Conservation (phyloP, 2,329 filamentous ascomycete species). For the Hypoxylon sp. region DNA sequence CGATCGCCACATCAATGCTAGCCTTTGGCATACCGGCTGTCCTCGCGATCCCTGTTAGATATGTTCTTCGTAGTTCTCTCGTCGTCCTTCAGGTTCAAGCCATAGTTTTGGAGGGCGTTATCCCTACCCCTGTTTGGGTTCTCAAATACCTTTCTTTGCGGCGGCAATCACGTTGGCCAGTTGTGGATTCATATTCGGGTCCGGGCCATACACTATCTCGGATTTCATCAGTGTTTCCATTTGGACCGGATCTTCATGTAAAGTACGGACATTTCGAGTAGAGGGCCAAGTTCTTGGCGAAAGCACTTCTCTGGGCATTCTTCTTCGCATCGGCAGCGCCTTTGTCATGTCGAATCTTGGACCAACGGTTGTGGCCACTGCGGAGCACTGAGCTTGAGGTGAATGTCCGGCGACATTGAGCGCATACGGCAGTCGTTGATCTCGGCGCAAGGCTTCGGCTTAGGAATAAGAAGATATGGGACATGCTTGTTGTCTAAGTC, state of each 20-base stretch:
- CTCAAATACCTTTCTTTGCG: conserved; percentile 79
- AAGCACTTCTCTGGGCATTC: conserved; percentile 75
- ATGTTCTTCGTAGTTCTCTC: conserved; percentile 25
- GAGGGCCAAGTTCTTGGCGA: conserved; percentile 80
- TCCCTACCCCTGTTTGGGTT: conserved; percentile 24
- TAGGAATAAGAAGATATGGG: conserved; percentile 36
- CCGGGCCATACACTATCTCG: conserved; percentile 77
- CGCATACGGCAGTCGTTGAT: conserved; percentile 57
- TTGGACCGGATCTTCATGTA: conserved; percentile 1
- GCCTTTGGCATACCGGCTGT: conserved; percentile 84
- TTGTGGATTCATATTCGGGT: conserved; percentile 80
- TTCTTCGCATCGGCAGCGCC: conserved; percentile 86
- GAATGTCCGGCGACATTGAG: conserved; percentile 65
- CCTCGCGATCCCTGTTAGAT: conserved; percentile 22
- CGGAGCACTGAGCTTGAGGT: conserved; percentile 60
- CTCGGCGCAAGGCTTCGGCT: conserved; percentile 29
- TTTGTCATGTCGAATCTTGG: conserved; percentile 96
- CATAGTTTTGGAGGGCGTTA: conserved; percentile 36
- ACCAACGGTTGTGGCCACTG: conserved; percentile 93
- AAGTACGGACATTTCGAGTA: conserved; percentile 77
- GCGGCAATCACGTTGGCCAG: conserved; percentile 79
- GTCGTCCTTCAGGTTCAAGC: conserved; percentile 40
- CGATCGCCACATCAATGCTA: conserved; percentile 86
- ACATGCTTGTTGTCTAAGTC: conserved; percentile 35
- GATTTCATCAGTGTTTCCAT: conserved; percentile 32